These are phyloP conservation scores for Trichosporon sp. DNA, from an alignment of 1,284 basidiomycete species.

Conservation along the genomic window DNA sequence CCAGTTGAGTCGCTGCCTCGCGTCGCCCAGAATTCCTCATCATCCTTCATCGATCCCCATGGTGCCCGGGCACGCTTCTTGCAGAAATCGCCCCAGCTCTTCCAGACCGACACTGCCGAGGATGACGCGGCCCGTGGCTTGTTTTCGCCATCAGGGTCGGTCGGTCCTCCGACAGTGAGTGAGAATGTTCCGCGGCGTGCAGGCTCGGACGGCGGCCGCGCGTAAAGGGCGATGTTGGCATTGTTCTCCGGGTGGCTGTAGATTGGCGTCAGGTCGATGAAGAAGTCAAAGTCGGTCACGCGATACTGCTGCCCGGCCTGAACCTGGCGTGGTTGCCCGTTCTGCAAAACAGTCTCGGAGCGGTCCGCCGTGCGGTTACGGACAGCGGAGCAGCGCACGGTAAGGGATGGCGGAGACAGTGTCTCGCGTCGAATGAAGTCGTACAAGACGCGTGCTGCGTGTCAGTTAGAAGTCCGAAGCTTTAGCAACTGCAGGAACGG, in stretches of 20 bases:
- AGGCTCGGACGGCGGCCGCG: slow-evolving; percentile 13
- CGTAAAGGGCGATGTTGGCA: slow-evolving; percentile 28
- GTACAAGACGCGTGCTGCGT: slow-evolving; percentile 33
- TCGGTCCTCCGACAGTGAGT: background rate
- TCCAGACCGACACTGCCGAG: background rate
- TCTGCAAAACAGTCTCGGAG: slow-evolving; percentile 19
- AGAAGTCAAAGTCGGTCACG: slow-evolving; percentile 41
- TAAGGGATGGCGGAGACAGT: slow-evolving; percentile 22
- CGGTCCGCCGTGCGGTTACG: slow-evolving; percentile 25
- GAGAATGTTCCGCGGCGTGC: slow-evolving; percentile 16
- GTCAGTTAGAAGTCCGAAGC: background rate
- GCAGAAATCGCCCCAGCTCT: slow-evolving; percentile 4
- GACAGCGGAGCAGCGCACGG: slow-evolving; percentile 21
- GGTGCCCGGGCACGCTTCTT: slow-evolving; percentile 8
- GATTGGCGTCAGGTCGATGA: slow-evolving; percentile 31
- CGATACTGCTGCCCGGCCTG: slow-evolving; percentile 25
- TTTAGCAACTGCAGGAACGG: too few relatives aligned
- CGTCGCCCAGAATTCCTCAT: slow-evolving; percentile 13
- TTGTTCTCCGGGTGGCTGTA: slow-evolving; percentile 28
- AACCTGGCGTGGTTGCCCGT: slow-evolving; percentile 18
- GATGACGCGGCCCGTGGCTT: background rate
- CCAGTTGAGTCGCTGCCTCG: background rate
- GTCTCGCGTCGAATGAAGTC: slow-evolving; percentile 34
- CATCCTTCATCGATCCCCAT: slow-evolving; percentile 9
- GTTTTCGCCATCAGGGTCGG: background rate